These are phyloP conservation scores for Alliaria petiolata DNA, from an alignment of 345 rosid species.

Conservation along the genomic window DNA sequence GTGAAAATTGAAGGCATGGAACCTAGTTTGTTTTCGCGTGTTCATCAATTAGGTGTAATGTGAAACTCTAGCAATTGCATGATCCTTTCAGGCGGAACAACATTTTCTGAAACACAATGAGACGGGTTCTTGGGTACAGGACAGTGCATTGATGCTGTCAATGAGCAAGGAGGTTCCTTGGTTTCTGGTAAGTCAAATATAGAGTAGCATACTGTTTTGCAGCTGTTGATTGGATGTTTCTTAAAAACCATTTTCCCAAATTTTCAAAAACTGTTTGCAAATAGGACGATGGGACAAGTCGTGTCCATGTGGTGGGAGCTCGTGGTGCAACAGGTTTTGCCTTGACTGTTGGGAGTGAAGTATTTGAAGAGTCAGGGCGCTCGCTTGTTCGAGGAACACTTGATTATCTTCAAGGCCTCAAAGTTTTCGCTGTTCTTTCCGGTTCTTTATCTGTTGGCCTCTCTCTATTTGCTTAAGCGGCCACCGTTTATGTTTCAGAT, in stretches of 20 bases:
- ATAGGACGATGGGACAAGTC: slow-evolving; percentile 86
- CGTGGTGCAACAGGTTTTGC: slow-evolving; percentile 85
- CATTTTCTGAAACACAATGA: slow-evolving; percentile 92
- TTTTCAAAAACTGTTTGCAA: not conserved
- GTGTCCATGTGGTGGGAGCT: slow-evolving; percentile 72
- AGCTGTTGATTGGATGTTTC: slow-evolving; percentile 10
- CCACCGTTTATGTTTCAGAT: slow-evolving; percentile 45
- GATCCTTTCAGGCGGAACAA: slow-evolving; percentile 70
- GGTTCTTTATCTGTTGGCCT: not conserved
- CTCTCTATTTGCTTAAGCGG: slow-evolving; percentile 22
- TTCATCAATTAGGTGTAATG: slow-evolving; percentile 2
- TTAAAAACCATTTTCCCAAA: not conserved
- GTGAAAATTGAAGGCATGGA: not conserved
- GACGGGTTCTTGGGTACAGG: slow-evolving; percentile 98
- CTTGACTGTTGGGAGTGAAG: slow-evolving; percentile 82
- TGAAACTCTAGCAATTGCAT: not conserved
- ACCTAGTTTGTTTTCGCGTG: not conserved
- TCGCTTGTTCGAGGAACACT: slow-evolving; percentile 93
- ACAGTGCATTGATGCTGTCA: slow-evolving; percentile 84
- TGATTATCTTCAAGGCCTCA: slow-evolving; percentile 92
- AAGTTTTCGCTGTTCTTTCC: slow-evolving; percentile 40
- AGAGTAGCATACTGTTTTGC: not conserved
- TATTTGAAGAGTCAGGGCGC: slow-evolving; percentile 95
- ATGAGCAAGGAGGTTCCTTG: slow-evolving; percentile 98
- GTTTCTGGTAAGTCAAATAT: slow-evolving; percentile 53